These are phyloP conservation scores for Pseudogymnoascus sp. DNA, from an alignment of 2,329 filamentous ascomycete genomes.

Conservation along the genomic window DNA sequence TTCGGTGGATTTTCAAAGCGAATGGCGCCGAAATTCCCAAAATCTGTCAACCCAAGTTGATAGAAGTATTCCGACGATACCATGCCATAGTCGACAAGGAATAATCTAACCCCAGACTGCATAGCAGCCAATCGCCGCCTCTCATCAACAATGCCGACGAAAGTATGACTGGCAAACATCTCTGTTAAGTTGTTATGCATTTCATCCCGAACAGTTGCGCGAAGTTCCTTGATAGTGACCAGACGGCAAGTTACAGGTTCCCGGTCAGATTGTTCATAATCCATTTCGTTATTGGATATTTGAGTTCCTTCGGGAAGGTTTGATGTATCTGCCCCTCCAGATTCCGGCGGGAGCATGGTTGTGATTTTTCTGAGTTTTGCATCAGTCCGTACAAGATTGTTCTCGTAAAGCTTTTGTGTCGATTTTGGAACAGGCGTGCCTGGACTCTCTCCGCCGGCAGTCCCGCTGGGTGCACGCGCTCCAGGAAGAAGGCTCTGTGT, in stretches of 20 bases:
- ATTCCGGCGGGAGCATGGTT: conserved; percentile 70
- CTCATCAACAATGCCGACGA: conserved; percentile 88
- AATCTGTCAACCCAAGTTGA: conserved; percentile 87
- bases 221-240: conserved; percentile 76
- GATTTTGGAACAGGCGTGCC: conserved; percentile 22
- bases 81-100: conserved; percentile 86
- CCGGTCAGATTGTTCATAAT: conserved; percentile 65
- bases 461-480: conserved; percentile 34
- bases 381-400: conserved; percentile 85
- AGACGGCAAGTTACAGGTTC: conserved; percentile 64
- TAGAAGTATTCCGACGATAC: conserved; percentile 87
- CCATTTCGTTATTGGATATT: conserved; percentile 40
- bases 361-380: conserved; percentile 88
- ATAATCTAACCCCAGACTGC: conserved; percentile 85
- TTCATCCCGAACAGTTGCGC: conserved; percentile 66
- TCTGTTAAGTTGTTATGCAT: conserved; percentile 84
- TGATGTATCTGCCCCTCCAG: conserved; percentile 20
- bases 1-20: conserved; percentile 68
- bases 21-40: conserved; percentile 86
- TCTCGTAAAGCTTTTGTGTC: conserved; percentile 60
- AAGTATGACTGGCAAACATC: conserved; percentile 78
- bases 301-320: conserved; percentile 24
- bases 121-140: conserved; percentile 80
- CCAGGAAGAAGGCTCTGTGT: conserved; percentile 84
- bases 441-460: conserved; percentile 16